Evolutionary conservation across 139 green algal species (phyloP), one percentile per base, ranked within the genome.

Genomic region (Bryopsis sp.): DNA sequence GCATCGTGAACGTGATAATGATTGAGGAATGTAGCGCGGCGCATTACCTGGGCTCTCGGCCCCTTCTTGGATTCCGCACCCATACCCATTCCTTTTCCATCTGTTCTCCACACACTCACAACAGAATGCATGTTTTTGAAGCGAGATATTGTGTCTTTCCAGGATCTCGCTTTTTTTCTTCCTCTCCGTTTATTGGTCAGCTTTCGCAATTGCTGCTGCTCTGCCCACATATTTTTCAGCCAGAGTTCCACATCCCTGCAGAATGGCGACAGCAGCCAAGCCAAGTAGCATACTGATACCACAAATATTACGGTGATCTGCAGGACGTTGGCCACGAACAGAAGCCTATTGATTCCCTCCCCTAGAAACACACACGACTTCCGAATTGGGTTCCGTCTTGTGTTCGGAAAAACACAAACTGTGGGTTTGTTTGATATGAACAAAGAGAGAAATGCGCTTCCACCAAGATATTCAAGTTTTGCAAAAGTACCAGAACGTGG

Each of bases 41-140:
- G n/a, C n/a, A n/a, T 19, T 54, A 54, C 43, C 43, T 11, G 15
- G 43, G 43, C 43, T 19, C 19, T 54, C 19, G 11, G 15, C 19
- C 43, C 43, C 43, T 54, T 54, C 19, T 54, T 54, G 15, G 15
- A 54, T 54, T 54, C 19, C 15, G 11, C 43, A 26, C 19, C 19
- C 43, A 19, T 19, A 19, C 43, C 19, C 43, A 54, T 54, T 11
- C 19, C 19, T 11, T 54, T 54, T 11, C 19, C 43, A 19, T 26
- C 43, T 19, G 43, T 54, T 54, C 43, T 54, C 43, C 43, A 54
- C 43, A 54, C 43, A 19, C 43, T 54, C 15, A 54, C 43, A 54
- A 54, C 43, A 54, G 43, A 54, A 54, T 54, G 43, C 43, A 54
- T 54, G 43, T 19, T 19, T 54, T 54, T 54, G 11, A 19, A 54